Base-by-base conservation (phyloP, 306 rosid species). In the Lablab purpureus region DNA sequence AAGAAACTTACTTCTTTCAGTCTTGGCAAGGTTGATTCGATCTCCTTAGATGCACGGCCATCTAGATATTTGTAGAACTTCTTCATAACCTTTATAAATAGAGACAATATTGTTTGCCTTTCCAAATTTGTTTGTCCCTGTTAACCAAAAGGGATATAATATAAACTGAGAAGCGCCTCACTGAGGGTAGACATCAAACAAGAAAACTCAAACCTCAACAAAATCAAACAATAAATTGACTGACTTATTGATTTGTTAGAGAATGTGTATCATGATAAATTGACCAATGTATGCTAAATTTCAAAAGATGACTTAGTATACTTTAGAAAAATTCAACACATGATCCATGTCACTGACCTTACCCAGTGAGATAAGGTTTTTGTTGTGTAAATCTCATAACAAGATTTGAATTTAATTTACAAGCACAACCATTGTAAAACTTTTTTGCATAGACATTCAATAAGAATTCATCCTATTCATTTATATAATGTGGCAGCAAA, bases 51-150 rank as follows among this genome's bases (percentile, higher is more conserved):
- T 41, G 88, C 91, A 67, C 90, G 78, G 32, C 86, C 40, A 58
- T 95, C 15, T 3, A 95, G 81, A 81, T 91, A 74, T 75, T 87
- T 90, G 84, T 89, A 76, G 54, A 95, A 75, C 87, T 91, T 95
- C 77, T 89, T 90, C 97, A 95, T 90, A 68, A 78, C 90, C 86
- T 95, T 92, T 37, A 87, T 95, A 82, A 92, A 90, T 34, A 85
- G 84, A 81, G 98, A 95, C 88, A 95, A 83, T 81, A 95, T 93
- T 71, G 90, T 93, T 74, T 83, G 88, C 79, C 97, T 87, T 73
- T 88, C 96, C 84, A 95, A 77, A 85, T 85, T 86, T 80, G 86
- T 82, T 81, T 92, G 90, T 71, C 84, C 92, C 99, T 95, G 82
- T 51, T 56, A 79, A 52, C 86, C 15, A 22, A 22, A 27, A 77